A percentile compares a stretch with the other conserved stretches of the same genome.
These are phyloP conservation scores for Skeletonema grethae DNA, from an alignment of 108 stramenopile genomes.

Conservation along the genomic window DNA sequence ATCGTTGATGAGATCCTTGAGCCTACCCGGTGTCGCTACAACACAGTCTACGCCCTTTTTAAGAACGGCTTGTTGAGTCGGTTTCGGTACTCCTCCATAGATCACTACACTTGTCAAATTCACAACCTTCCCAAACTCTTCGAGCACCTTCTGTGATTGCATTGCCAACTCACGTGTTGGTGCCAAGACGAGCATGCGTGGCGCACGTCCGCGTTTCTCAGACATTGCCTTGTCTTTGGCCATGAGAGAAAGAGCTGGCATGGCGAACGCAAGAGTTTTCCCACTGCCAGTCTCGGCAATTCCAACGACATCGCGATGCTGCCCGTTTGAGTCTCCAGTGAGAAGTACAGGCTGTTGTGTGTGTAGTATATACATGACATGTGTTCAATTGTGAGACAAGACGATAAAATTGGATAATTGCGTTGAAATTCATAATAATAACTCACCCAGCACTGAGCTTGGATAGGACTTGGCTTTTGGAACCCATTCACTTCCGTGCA, in stretches of 20 bases:
- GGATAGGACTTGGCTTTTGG: slow-evolving; percentile 91
- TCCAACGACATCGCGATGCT: slow-evolving; percentile 80
- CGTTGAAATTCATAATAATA: slow-evolving; percentile 42
- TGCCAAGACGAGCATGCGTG: slow-evolving; percentile 94
- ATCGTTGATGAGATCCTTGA: slow-evolving; percentile 94
- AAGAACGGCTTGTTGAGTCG: slow-evolving; percentile 77
- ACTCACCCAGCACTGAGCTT: slow-evolving; percentile 94
- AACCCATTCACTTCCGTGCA: slow-evolving; percentile 85
- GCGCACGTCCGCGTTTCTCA: slow-evolving; percentile 46
- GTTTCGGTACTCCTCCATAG: slow-evolving; percentile 97
- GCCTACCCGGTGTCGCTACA: slow-evolving; percentile 97
- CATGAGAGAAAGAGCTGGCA: slow-evolving; percentile 90
- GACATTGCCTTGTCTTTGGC: slow-evolving; percentile 30
- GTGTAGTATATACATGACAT: neutral
- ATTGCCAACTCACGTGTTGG: slow-evolving; percentile 99
- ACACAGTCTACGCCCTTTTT: slow-evolving; percentile 83
- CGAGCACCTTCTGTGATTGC: slow-evolving; percentile 92
- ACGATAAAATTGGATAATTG: slow-evolving; percentile 36
- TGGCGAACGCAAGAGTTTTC: slow-evolving; percentile 95
- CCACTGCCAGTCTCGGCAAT: slow-evolving; percentile 98
- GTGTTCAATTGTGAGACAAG: slow-evolving; percentile 4
- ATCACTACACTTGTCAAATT: slow-evolving; percentile 81
- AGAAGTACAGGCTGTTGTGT: slow-evolving; percentile 39
- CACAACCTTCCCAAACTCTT: slow-evolving; percentile 85
- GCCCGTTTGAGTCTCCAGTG: slow-evolving; percentile 26